Base-by-base conservation (phyloP, 2,329 filamentous ascomycete genomes). In the Diaporthe vexans region DNA sequence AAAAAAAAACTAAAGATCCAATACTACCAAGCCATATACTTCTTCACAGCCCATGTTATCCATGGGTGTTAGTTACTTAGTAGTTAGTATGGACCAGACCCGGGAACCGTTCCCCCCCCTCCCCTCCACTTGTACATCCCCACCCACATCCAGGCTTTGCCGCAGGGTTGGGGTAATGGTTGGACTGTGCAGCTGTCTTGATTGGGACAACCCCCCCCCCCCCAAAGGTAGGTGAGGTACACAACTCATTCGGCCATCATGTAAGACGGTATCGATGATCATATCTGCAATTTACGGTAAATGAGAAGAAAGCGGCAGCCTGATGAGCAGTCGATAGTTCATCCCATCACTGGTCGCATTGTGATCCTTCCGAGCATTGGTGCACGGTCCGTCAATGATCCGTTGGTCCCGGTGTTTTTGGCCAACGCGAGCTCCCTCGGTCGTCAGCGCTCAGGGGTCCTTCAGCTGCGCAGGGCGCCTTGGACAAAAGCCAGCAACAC, bases 321-420 rank as follows among this genome's bases (percentile, higher is more conserved):
- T 40, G 37, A 4, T 13, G 37, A 40, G 10, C 2, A 40, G 37
- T 13, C 37, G 37, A 40, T 9, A 4, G 1, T 63, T 29, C 17
- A 17, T n/a, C 26, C 21, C 67, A 67, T 15, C 57, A 72, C 57
- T 21, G 69, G 26, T 54, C 69, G 4, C 33, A 21, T 29, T 54
- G 46, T 33, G 69, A 48, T 54, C 69, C 69, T 54, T 33, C 56
- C 57, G 10, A 37, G 37, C 56, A n/a, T 71, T 61, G 37, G 43
- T 63, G 56, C 40, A 54, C 69, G 69, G 69, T 52, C 69, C 69
- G 69, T 72, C 46, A 33, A 54, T 72, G 46, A 63, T 72, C 69
- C 69, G 69, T 33, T 40, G n/a, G 35, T 33, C n/a, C n/a, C 57
- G 52, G 43, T 37, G 26, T 37, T 37, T 67, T 29, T 46, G 29